Conservation (phyloP, 2,329 filamentous ascomycete genomes). For the Diaporthe australafricana region DNA sequence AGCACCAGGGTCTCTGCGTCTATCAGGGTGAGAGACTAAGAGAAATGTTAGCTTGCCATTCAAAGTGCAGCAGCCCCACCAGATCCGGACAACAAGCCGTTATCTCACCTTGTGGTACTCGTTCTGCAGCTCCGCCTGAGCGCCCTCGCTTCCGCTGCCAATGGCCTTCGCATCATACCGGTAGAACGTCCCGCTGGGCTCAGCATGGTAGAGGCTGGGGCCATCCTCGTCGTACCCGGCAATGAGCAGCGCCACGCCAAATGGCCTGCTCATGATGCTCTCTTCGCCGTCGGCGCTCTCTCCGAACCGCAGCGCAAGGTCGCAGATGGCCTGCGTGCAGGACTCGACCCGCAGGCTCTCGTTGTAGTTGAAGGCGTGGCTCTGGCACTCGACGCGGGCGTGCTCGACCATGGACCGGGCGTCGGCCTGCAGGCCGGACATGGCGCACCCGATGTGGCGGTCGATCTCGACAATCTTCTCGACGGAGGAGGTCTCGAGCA, state of each 20-base stretch:
- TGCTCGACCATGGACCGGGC: constrained; percentile 98
- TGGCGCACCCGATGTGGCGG: constrained; percentile 97
- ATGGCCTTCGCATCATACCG: constrained; percentile 99
- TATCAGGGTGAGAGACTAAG: constrained; percentile 83
- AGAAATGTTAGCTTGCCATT: background rate
- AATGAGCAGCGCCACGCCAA: constrained; percentile 95
- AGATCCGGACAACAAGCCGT: background rate
- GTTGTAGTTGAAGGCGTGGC: constrained; percentile 97
- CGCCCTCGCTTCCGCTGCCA: constrained; percentile 95
- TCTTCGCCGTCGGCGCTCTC: constrained; percentile 98
- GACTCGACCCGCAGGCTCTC: constrained; percentile 95
- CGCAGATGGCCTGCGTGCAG: constrained; percentile 98
- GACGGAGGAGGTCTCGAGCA: constrained; percentile 96
- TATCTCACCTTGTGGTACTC: constrained; percentile 88
- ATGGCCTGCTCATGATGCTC: constrained; percentile 97
- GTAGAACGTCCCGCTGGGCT: constrained; percentile 98
- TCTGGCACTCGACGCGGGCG: constrained; percentile 96
- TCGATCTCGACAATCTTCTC: constrained; percentile 99
- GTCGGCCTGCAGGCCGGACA: constrained; percentile 97
- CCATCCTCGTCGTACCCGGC: constrained; percentile 98
- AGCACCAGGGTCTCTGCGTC: constrained; percentile 96
- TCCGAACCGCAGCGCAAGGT: constrained; percentile 94
- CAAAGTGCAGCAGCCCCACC: background rate
- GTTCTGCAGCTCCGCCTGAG: constrained; percentile 97
- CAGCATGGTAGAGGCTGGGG: constrained; percentile 96